A percentile compares a stretch with the other conserved stretches of the same genome.
These are phyloP conservation scores for Mycena leptocephala DNA, from an alignment of 768 basidiomycete genomes.

Conservation along the genomic window DNA sequence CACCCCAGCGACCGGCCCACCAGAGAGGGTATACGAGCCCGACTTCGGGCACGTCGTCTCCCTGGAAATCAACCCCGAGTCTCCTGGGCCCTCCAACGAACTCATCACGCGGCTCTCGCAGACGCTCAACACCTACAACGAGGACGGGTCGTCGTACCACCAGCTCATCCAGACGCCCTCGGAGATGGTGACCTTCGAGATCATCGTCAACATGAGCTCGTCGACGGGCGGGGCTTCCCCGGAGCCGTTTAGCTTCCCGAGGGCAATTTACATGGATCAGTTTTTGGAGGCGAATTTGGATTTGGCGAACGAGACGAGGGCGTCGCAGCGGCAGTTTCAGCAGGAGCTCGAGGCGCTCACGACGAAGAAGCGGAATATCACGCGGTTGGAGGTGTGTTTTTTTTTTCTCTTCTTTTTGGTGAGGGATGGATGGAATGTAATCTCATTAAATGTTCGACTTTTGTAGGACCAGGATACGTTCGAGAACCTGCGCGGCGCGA, in stretches of 20 bases:
- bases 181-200: conserved; percentile 74
- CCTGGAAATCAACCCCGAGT: conserved; percentile 61
- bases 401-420: not conserved
- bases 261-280: conserved; percentile 79
- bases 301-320: conserved; percentile 56
- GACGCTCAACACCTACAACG: conserved; percentile 53
- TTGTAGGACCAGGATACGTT: conserved; percentile 75
- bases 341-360: conserved; percentile 66
- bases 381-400: conserved; percentile 69
- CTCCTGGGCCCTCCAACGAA: conserved; percentile 60
- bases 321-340: conserved; percentile 56
- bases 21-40: conserved; percentile 34
- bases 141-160: conserved; percentile 53
- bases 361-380: conserved; percentile 63
- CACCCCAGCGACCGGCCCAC: conserved; percentile 36
- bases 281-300: conserved; percentile 75
- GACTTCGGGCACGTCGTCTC: conserved; percentile 65
- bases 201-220: conserved; percentile 34
- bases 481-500: conserved; percentile 71
- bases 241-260: conserved; percentile 74
- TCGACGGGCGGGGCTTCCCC: conserved; percentile 29
- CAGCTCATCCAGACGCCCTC: conserved; percentile 77
- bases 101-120: conserved; percentile 71
- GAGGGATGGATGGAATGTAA: too few species aligned
- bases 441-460: not conserved